Conservation (phyloP, 2,329 filamentous ascomycete species). For the Nigrospora oryzae region DNA sequence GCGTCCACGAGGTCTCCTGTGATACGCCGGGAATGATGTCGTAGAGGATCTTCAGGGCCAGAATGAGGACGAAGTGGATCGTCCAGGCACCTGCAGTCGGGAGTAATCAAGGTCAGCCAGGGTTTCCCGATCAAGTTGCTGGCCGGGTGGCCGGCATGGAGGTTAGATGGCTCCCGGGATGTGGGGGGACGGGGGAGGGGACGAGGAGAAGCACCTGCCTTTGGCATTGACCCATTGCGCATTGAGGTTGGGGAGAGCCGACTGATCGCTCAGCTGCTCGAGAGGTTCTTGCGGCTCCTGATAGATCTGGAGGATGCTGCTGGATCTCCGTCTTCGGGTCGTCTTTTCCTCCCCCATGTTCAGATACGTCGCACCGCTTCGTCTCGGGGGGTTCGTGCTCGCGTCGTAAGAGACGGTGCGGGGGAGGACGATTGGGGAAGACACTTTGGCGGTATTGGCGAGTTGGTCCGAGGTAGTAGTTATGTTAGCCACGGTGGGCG, state of each 20-base stretch:
- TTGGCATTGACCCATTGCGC: conserved; percentile 99
- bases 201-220: conserved; percentile 50
- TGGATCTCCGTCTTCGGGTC: conserved; percentile 84
- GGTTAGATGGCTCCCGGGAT: not conserved
- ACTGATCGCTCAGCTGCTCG: conserved; percentile 96
- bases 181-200: not conserved
- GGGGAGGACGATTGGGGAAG: conserved; percentile 78
- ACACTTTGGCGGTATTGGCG: conserved; percentile 86
- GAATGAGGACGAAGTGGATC: conserved; percentile 90
- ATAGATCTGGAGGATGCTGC: conserved; percentile 86
- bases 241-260: conserved; percentile 88
- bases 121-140: too few relatives aligned
- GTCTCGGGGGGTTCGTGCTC: conserved; percentile 60
- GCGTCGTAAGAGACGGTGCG: conserved; percentile 88
- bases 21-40: conserved; percentile 94
- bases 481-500: conserved; percentile 3
- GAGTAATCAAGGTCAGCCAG: conserved; percentile 7
- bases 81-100: conserved; percentile 75
- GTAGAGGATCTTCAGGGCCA: conserved; percentile 89
- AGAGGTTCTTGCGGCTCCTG: conserved; percentile 94
- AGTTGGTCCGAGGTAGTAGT: conserved; percentile 15
- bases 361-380: conserved; percentile 47
- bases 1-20: conserved; percentile 96
- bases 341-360: conserved; percentile 54
- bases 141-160: not conserved